Evolutionary conservation across 202 grass and related monocot species (phyloP).

Genomic region (Carex arenaria): DNA sequence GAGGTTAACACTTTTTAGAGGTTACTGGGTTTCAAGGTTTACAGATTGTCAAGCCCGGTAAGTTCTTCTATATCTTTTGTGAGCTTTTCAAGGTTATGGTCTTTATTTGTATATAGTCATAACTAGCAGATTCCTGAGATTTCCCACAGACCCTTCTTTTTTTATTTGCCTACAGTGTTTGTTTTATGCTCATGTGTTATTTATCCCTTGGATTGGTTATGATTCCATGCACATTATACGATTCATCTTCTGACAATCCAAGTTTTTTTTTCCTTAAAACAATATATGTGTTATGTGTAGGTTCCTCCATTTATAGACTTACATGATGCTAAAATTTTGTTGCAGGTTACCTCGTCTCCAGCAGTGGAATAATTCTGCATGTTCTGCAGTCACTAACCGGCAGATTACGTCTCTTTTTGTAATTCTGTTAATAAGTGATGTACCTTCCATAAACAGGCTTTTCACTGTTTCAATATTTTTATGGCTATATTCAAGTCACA

Average conservation of each 20-base stretch:
- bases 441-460: neutral
- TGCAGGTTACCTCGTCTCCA: neutral
- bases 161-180: neutral
- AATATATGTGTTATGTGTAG: neutral
- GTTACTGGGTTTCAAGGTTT: neutral
- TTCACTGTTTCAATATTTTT: neutral
- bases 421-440: slow-evolving; percentile 13
- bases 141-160: neutral
- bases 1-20: neutral
- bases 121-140: neutral
- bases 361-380: slow-evolving; percentile 6
- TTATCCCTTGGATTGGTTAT: neutral
- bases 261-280: neutral
- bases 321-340: neutral
- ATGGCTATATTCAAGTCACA: neutral
- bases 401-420: neutral
- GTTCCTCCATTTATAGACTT: neutral
- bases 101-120: neutral
- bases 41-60: slow-evolving; percentile 1
- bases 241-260: neutral
- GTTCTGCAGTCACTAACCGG: neutral
- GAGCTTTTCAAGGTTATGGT: neutral
- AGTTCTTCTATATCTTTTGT: neutral
- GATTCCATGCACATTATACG: neutral
- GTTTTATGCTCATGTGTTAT: neutral